Evolutionary conservation across 306 rosid species (phyloP).

Genomic region (Pterocarpus santalinus): DNA sequence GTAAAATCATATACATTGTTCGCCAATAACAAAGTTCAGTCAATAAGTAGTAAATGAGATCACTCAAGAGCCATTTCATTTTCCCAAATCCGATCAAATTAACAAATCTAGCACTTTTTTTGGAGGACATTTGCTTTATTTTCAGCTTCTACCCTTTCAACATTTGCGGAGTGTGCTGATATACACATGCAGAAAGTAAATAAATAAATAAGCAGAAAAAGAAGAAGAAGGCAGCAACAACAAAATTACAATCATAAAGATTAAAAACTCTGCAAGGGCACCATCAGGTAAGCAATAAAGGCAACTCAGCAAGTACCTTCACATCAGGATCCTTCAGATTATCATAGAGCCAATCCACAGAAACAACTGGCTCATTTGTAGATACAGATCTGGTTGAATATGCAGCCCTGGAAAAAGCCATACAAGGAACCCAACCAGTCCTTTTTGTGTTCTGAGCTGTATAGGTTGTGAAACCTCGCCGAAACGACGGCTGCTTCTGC

Average conservation of each 20-base stretch:
- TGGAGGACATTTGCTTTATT: slow-evolving; percentile 3
- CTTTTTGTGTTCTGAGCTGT: slow-evolving; percentile 48
- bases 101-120: slow-evolving; percentile 20
- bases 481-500: slow-evolving; percentile 64
- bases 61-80: slow-evolving; percentile 13
- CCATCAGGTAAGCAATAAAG: slow-evolving; percentile 6
- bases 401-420: slow-evolving; percentile 77
- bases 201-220: background rate
- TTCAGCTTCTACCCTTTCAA: slow-evolving; percentile 4
- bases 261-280: slow-evolving; percentile 7
- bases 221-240: background rate
- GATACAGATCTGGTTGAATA: slow-evolving; percentile 70
- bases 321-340: slow-evolving; percentile 81
- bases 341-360: slow-evolving; percentile 90
- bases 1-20: slow-evolving; percentile 2
- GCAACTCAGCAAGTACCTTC: slow-evolving; percentile 65
- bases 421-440: slow-evolving; percentile 55
- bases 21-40: slow-evolving; percentile 3
- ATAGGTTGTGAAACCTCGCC: slow-evolving; percentile 49
- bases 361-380: slow-evolving; percentile 83
- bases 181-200: background rate
- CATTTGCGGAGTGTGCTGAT: background rate
- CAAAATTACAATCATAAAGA: slow-evolving; percentile 5
- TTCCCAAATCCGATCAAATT: slow-evolving; percentile 14
- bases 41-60: slow-evolving; percentile 18